Evolutionary conservation across 1,284 basidiomycete species (phyloP).

Genomic region (Microstroma glucosiphilum): DNA sequence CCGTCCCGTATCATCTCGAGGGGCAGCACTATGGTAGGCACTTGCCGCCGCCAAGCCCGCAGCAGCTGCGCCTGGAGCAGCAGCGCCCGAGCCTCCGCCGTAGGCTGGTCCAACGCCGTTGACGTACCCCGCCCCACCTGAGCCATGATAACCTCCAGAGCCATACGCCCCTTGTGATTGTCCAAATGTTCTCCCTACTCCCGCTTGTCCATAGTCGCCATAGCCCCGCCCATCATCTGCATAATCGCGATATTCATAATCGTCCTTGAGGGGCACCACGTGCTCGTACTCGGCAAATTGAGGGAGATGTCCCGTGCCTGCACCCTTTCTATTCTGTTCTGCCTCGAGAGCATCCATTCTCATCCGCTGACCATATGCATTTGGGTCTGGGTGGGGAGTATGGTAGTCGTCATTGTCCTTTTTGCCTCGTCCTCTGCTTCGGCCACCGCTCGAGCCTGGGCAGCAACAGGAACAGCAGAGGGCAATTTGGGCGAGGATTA

Average conservation of each 20-base stretch:
- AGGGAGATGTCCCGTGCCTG: constrained; percentile 20
- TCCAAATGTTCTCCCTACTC: too few species aligned
- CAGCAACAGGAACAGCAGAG: constrained; percentile 39
- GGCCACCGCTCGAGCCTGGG: constrained; percentile 19
- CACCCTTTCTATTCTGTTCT: constrained; percentile 15
- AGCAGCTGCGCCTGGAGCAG: not conserved
- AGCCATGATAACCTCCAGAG: too few species aligned
- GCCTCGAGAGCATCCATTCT: constrained; percentile 44
- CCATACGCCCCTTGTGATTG: too few species aligned
- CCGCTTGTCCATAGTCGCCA: not conserved
- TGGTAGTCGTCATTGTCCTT: constrained; percentile 25
- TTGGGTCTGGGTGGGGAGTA: constrained; percentile 8
- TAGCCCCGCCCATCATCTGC: constrained; percentile 1
- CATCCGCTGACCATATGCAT: constrained; percentile 32
- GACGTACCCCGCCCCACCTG: constrained; percentile 20
- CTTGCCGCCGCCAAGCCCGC: not conserved
- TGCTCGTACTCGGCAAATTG: constrained; percentile 45
- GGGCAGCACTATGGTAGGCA: not conserved
- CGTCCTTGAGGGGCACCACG: constrained; percentile 36
- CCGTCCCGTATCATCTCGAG: too few species aligned
- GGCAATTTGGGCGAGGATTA: constrained; percentile 31
- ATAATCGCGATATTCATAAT: constrained; percentile 31
- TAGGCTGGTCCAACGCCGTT: constrained; percentile 35
- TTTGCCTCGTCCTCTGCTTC: constrained; percentile 27
- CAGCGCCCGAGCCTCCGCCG: constrained; percentile 10